Conservation (phyloP, 306 rosid genomes). For the Vigna radiata region DNA sequence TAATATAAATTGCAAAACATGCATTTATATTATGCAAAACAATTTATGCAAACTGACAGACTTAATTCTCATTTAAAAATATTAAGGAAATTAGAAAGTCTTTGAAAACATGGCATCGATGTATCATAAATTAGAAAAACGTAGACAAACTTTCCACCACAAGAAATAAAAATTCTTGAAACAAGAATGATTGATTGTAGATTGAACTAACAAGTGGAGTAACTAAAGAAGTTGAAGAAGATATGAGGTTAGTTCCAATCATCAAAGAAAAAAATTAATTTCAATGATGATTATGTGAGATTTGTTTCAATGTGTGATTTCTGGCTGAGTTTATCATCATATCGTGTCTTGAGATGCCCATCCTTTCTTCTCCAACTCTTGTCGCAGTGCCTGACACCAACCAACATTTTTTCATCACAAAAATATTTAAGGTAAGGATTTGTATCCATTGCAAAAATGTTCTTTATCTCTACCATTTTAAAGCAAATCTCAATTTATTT, state of each 20-base stretch:
- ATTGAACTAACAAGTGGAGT: constrained; percentile 6
- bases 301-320: neutral
- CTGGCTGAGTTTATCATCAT: constrained; percentile 13
- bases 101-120: neutral
- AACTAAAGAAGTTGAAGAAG: constrained; percentile 8
- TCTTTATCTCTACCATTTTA: neutral
- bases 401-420: constrained; percentile 2
- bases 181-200: neutral
- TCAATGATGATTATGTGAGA: constrained; percentile 4
- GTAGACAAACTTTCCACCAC: neutral
- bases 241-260: neutral
- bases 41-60: no score
- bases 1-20: no score
- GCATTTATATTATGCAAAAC: no score
- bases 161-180: neutral
- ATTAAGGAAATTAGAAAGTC: neutral
- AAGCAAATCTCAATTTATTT: neutral
- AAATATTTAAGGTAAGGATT: no score
- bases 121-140: neutral
- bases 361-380: constrained; percentile 81
- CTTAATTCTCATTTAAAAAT: no score
- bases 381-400: constrained; percentile 66
- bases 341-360: constrained; percentile 74
- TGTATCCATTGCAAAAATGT: neutral
- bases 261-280: neutral